Base-by-base conservation (phyloP, 441 rosid genomes). In the Erodium texanum region DNA sequence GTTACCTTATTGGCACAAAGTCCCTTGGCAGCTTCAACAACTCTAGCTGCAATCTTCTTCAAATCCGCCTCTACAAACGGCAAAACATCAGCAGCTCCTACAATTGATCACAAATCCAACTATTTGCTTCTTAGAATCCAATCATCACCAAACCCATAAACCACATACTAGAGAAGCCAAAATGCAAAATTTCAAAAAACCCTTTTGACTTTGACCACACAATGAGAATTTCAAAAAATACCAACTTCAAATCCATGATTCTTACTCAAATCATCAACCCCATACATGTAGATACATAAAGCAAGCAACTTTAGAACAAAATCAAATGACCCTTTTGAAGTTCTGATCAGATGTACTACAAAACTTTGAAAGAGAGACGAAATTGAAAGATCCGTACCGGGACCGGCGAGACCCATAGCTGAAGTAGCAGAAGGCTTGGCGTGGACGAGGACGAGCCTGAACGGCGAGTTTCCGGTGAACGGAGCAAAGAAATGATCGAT, bases 51-150 rank as follows among this genome's bases (percentile, higher is more conserved):
- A 0, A 73, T 80, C 78, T 48, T 87, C 84, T 77, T 86, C 85
- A 94, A 79, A 82, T 89, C 96, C 0, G 85, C 58, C 8, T 94
- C 96, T 71, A 91, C 89, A 68, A 66, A 43, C 7, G 93, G 90
- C 34, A 91, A 67, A 64, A 87, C 85, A 67, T 86, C 99, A 0
- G 89, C 93, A 69, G 88, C 89, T 66, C 93, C 98, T 90, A 70
- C 67, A 69, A 27, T 48, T 15, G 1, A n/a, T 15, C 58, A 50
- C 7, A 50, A 50, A 5, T 50, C 19, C 58, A 32, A 32, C 0
- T 32, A 4, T 32, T 32, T 5, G 36, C 5, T 32, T 32, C 36
- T 32, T 32, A 32, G 5, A 32, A 32, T 32, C 36, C 3, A 32
- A 32, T 32, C 36, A 32, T 5, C 36, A 32, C 7, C 29, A 27